Percentiles rank a stretch among this genome's conserved stretches.
Conservation (phyloP, 2,329 filamentous ascomycete species). For the Leptographium lundbergii region DNA sequence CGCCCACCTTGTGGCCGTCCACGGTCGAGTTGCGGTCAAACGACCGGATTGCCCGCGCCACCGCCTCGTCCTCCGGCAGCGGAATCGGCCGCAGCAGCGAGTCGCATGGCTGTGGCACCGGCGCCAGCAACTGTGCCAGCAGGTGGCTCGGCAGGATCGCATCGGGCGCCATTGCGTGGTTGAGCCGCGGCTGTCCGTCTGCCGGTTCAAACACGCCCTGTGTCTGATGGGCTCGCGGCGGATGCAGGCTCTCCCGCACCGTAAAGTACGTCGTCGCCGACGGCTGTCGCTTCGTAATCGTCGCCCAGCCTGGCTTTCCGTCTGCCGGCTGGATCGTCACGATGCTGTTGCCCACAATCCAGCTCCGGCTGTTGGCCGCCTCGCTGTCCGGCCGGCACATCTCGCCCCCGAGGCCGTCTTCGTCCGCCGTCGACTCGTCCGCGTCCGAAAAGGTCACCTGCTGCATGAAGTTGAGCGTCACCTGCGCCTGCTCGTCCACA, state of each 20-base stretch:
- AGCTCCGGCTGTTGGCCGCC: conserved; percentile 45
- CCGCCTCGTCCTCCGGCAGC: conserved; percentile 57
- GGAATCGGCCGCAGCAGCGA: conserved; percentile 55
- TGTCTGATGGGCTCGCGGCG: conserved; percentile 42
- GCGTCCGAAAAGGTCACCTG: conserved; percentile 75
- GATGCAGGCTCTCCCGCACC: conserved; percentile 45
- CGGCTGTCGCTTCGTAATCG: conserved; percentile 58
- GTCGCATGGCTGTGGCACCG: conserved; percentile 44
- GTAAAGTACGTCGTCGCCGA: conserved; percentile 51
- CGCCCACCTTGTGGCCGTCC: conserved; percentile 89
- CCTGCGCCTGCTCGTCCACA: conserved; percentile 83
- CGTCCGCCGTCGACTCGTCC: conserved; percentile 50
- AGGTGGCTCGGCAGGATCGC: conserved; percentile 62
- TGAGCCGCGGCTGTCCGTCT: conserved; percentile 13
- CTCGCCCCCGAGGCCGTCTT: conserved; percentile 33
- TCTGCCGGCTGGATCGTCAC: conserved; percentile 59
- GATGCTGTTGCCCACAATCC: conserved; percentile 62
- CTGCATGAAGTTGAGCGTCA: conserved; percentile 92
- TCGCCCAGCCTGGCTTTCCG: conserved; percentile 51
- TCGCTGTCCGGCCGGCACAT: conserved; percentile 41
- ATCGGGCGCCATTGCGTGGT: conserved; percentile 38
- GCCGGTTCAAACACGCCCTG: background rate
- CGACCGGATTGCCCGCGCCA: conserved; percentile 59
- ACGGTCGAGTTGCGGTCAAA: conserved; percentile 86
- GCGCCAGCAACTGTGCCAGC: conserved; percentile 55